These are phyloP conservation scores for Podaxis sp. DNA, from an alignment of 768 basidiomycete genomes.

Conservation along the genomic window DNA sequence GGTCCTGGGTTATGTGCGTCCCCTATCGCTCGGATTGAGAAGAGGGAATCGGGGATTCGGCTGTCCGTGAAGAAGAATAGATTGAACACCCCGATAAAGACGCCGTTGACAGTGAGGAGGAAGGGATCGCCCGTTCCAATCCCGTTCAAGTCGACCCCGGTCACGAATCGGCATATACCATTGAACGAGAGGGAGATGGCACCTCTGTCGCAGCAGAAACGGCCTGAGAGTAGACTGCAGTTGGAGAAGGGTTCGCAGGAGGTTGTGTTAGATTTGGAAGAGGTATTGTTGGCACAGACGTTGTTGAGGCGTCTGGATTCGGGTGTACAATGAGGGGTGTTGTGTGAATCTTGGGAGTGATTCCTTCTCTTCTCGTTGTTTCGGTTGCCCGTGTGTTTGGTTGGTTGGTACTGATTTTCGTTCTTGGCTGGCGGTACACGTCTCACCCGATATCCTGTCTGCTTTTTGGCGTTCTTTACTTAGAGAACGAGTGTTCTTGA, in stretches of 20 bases:
- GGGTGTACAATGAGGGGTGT: neutral
- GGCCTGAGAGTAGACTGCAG: neutral
- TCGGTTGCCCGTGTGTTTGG: neutral
- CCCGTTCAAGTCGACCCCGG: neutral
- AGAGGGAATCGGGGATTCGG: neutral
- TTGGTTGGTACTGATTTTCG: neutral
- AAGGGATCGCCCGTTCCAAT: slow-evolving; percentile 9
- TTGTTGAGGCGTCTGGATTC: slow-evolving; percentile 26
- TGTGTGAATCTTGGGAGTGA: neutral
- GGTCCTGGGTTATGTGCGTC: neutral
- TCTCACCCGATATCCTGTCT: too few species aligned
- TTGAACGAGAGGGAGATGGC: neutral
- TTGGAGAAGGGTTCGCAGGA: slow-evolving; percentile 15
- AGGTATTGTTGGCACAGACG: slow-evolving; percentile 29
- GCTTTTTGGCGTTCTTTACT: too few species aligned
- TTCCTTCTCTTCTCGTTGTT: neutral
- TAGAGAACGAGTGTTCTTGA: too few species aligned
- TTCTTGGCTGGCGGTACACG: neutral
- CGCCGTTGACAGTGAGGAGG: neutral
- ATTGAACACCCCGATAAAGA: neutral
- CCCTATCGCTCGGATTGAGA: neutral
- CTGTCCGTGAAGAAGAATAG: neutral
- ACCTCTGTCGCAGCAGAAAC: too few species aligned
- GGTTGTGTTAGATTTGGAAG: slow-evolving; percentile 25
- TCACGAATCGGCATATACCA: neutral